phyloP scores from a whole-genome alignment of 495 filamentous ascomycete genomes.

The Xeromyces bisporus region DNA sequence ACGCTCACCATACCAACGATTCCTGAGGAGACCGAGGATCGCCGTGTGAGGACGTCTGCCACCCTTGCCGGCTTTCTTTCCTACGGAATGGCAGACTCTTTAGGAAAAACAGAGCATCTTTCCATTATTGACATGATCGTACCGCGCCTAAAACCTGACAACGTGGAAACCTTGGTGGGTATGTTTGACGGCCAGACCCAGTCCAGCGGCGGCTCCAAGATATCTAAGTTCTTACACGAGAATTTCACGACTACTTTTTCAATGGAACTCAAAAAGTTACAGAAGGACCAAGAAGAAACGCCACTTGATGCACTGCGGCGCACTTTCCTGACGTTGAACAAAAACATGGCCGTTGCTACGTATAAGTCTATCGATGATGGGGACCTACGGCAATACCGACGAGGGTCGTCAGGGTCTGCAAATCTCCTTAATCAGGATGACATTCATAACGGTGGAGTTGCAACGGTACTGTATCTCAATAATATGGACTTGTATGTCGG shows the following conservation, averaged over 20 bases:
- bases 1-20: conserved; percentile 84
- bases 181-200: conserved; percentile 87
- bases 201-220: conserved; percentile 75
- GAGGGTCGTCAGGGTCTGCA: conserved; percentile 52
- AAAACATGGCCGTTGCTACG: conserved; percentile 79
- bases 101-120: conserved; percentile 82
- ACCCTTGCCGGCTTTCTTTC: conserved; percentile 72
- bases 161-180: conserved; percentile 76
- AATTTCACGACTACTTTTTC: conserved; percentile 74
- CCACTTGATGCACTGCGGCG: conserved; percentile 71
- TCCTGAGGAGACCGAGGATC: conserved; percentile 88
- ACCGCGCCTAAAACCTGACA: conserved; percentile 77
- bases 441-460: conserved; percentile 73
- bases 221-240: conserved; percentile 92
- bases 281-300: conserved; percentile 38
- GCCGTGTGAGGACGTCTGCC: conserved; percentile 87
- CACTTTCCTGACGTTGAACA: conserved; percentile 79
- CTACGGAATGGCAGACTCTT: conserved; percentile 96
- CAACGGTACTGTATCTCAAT: conserved; percentile 79
- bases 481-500: conserved; percentile 83
- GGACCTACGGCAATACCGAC: conserved; percentile 44
- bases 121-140: conserved; percentile 98
- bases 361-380: conserved; percentile 60
- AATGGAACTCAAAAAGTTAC: conserved; percentile 54
- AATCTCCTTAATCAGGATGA: conserved; percentile 71